Base-by-base conservation (phyloP, 495 filamentous ascomycete species). In the Sporormia fimetaria region DNA sequence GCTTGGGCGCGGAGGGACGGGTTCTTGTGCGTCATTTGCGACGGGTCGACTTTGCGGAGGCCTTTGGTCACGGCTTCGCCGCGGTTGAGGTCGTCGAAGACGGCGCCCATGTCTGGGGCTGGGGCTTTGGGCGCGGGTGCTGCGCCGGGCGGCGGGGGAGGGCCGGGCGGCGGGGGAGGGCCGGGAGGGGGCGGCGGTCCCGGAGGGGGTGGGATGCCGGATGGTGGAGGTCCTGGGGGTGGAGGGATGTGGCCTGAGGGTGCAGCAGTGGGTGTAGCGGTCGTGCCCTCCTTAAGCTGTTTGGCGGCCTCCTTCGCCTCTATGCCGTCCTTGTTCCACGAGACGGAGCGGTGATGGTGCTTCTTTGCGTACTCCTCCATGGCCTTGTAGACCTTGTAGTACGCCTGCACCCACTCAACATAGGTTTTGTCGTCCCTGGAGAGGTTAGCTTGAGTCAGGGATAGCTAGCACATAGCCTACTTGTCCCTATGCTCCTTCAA, bases 1-100 rank as follows among this genome's bases (percentile, higher is more conserved):
- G 79, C 80, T 36, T 70, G 67, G 9, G 80, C 75, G 25, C 90
- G 78, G 17, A 99, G 69, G 15, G 74, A 73, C n/a, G 92, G 90
- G 64, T 99, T 99, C 67, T 95, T 96, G 67, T 99, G 90, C 32
- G 90, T 96, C 87, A 94, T 94, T 56, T 94, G 64, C 15, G 79
- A 85, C 54, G 78, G 83, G 63, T 94, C 86, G 20, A 99, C 90
- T 66, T 94, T 99, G 38, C 80, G 76, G 11, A 99, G 71, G 25
- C 83, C 76, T 39, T 80, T 75, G 10, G 90, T 99, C 46, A 99
- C 82, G 16, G 69, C 63, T 45, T 83, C 78, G 37, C 90, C 90
- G 52, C 82, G 78, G 61, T 94, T 96, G 45, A 99, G 69, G 45
- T 94, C 76, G 39, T 74, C 76, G 59, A 99, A 95, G 0, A 99